phyloP scores from a whole-genome alignment of 148 eudicot species.

The Diospyros lotus region DNA sequence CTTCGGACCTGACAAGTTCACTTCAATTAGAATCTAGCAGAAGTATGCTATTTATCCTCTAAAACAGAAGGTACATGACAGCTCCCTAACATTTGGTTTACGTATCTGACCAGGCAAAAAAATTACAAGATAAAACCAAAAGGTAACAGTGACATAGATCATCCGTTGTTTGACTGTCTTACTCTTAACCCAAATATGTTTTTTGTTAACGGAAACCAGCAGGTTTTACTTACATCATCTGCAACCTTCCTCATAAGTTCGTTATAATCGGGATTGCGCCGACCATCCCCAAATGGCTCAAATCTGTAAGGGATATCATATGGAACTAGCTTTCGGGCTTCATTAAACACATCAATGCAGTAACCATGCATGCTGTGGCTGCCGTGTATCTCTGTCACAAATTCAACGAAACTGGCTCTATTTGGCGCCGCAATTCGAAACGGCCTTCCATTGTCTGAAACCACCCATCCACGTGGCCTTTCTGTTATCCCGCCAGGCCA shows the following conservation, averaged over 20 bases:
- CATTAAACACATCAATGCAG: constrained; percentile 40
- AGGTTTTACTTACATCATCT: constrained; percentile 25
- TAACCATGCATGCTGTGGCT: constrained; percentile 27
- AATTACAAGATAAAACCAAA: neutral
- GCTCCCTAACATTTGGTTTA: neutral
- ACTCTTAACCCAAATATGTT: neutral
- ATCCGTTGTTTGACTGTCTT: neutral
- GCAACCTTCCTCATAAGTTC: constrained; percentile 28
- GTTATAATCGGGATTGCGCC: constrained; percentile 23
- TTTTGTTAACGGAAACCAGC: neutral
- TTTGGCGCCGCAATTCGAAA: constrained; percentile 34
- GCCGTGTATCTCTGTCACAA: constrained; percentile 24
- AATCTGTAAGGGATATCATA: constrained; percentile 31
- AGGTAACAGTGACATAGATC: neutral
- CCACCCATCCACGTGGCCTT: constrained; percentile 41
- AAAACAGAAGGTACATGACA: neutral
- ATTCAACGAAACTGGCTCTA: constrained; percentile 32
- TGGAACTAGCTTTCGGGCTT: constrained; percentile 30
- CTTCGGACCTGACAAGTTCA: neutral
- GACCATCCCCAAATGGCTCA: constrained; percentile 36
- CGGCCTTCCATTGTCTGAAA: constrained; percentile 28
- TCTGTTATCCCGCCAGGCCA: constrained; percentile 35
- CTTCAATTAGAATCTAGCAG: neutral
- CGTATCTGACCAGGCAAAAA: neutral
- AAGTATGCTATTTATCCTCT: neutral